phyloP scores from a whole-genome alignment of 2,329 filamentous ascomycete species.

The Fusarium continuum region DNA sequence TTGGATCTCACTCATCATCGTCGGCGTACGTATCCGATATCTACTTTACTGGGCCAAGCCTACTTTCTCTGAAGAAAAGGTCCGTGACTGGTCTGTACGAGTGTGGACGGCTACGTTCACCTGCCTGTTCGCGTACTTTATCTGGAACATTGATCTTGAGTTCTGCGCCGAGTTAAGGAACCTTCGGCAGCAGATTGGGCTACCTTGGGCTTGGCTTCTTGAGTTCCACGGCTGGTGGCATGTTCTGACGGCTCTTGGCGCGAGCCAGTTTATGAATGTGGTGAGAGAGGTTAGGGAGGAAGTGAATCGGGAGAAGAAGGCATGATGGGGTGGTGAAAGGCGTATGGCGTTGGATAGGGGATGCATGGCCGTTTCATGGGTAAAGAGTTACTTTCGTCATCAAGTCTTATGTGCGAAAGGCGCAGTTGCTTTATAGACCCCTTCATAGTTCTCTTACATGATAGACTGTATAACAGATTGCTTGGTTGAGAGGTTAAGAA shows the following conservation, averaged over 20 bases:
- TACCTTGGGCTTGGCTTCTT: slow-evolving; percentile 64
- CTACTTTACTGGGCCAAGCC: slow-evolving; percentile 47
- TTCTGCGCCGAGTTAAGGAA: slow-evolving; percentile 59
- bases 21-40: slow-evolving; percentile 48
- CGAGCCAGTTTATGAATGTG: slow-evolving; percentile 53
- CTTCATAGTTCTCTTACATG: background rate
- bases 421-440: background rate
- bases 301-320: slow-evolving; percentile 29
- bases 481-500: background rate
- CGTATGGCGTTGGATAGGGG: background rate
- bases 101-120: slow-evolving; percentile 45
- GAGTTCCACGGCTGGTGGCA: slow-evolving; percentile 74
- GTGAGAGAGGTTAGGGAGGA: slow-evolving; percentile 42
- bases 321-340: slow-evolving; percentile 2
- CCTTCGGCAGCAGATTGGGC: slow-evolving; percentile 56
- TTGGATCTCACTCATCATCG: slow-evolving; percentile 44
- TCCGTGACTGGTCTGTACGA: slow-evolving; percentile 39
- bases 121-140: slow-evolving; percentile 56
- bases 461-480: background rate
- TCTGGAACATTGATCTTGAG: slow-evolving; percentile 68
- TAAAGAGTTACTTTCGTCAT: background rate
- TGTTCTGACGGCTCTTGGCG: slow-evolving; percentile 65
- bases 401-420: background rate
- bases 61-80: slow-evolving; percentile 42
- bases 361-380: background rate